Conservation (phyloP, 208 protist genomes). For the Trypanosoma platydactyli region DNA sequence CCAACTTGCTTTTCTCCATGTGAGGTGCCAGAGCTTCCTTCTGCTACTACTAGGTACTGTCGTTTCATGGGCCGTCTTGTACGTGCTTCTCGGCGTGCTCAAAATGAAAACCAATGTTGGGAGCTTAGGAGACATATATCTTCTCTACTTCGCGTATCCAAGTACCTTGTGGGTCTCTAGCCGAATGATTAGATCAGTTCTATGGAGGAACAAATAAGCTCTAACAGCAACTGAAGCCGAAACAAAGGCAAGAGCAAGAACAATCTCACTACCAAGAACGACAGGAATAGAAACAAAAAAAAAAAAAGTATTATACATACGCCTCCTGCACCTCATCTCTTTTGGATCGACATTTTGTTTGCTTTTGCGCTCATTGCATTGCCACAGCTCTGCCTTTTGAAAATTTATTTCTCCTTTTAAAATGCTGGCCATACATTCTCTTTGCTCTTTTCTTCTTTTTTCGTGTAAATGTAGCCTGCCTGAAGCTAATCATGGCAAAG, state of each 20-base stretch:
- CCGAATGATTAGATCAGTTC: slow-evolving; percentile 22
- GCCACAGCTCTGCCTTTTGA: too few relatives aligned
- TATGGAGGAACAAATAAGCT: background rate
- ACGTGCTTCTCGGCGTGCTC: slow-evolving; percentile 35
- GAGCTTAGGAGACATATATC: slow-evolving; percentile 47
- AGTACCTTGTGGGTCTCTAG: slow-evolving; percentile 55
- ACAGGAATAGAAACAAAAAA: background rate
- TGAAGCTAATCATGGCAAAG: slow-evolving; percentile 89
- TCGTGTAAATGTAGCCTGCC: slow-evolving; percentile 20
- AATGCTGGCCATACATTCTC: too few relatives aligned
- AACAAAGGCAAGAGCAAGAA: background rate
- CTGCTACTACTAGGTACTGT: slow-evolving; percentile 28
- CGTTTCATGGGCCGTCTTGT: slow-evolving; percentile 33
- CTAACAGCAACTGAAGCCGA: background rate
- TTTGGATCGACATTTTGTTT: slow-evolving; percentile 17
- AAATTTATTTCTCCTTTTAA: slow-evolving; percentile 25
- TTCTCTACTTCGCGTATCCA: slow-evolving; percentile 62
- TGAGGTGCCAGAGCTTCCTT: slow-evolving; percentile 13
- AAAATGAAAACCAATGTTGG: slow-evolving; percentile 27
- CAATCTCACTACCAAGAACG: too few relatives aligned
- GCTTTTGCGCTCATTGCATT: slow-evolving; percentile 6
- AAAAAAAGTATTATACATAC: slow-evolving; percentile 1
- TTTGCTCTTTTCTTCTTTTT: slow-evolving; percentile 29
- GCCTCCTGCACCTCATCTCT: slow-evolving; percentile 9
- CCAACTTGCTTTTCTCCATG: slow-evolving; percentile 51